Percentiles rank a stretch among this genome's conserved stretches.
These are phyloP conservation scores for Rosa hybrid DNA, from an alignment of 331 rosid species.

Conservation along the genomic window DNA sequence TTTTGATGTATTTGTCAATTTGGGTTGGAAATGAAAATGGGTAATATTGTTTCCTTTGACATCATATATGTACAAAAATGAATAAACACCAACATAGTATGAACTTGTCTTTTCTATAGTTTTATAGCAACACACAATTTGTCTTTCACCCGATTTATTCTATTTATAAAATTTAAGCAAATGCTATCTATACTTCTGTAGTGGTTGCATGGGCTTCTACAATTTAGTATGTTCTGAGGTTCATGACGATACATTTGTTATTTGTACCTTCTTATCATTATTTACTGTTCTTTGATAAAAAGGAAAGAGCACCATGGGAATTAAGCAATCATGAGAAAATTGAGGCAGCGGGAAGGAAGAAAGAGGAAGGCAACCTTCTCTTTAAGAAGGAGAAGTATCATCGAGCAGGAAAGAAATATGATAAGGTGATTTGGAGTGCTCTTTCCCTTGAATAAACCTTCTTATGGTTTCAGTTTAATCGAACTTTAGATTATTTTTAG, in stretches of 20 bases:
- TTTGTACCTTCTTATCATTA: neutral
- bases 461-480: neutral
- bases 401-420: slow-evolving; percentile 59
- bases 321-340: slow-evolving; percentile 55
- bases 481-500: neutral
- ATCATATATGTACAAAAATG: neutral
- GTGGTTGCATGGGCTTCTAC: neutral
- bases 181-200: slow-evolving; percentile 1
- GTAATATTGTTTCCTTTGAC: neutral
- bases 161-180: neutral
- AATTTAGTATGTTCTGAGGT: neutral
- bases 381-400: slow-evolving; percentile 52
- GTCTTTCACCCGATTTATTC: neutral
- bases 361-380: slow-evolving; percentile 69
- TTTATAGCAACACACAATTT: neutral
- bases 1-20: neutral
- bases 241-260: neutral
- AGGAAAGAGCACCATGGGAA: slow-evolving; percentile 72
- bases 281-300: slow-evolving; percentile 23
- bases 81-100: neutral
- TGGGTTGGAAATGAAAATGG: neutral
- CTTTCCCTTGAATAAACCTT: neutral
- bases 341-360: slow-evolving; percentile 61
- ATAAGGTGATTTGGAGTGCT: slow-evolving; percentile 41
- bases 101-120: neutral